Evolutionary conservation across 2,329 filamentous ascomycete genomes (phyloP), one percentile per base, ranked within the genome.

Genomic region (Cladosporium sp.): DNA sequence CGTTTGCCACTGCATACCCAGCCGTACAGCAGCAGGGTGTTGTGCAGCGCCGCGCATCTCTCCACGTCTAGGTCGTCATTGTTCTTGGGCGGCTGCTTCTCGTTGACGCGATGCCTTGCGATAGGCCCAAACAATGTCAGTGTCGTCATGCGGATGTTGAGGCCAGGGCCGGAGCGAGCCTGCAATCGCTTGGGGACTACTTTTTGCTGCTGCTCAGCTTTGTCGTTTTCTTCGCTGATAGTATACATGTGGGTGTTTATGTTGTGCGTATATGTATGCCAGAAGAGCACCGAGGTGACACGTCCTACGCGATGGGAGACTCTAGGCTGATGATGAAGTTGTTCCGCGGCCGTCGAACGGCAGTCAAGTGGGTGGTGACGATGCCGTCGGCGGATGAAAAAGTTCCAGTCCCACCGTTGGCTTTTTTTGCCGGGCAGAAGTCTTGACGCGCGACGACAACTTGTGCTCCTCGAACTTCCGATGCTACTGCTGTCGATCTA

Each of bases 11-110:
- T 62, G 43, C 58, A 61, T 17, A 65, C 56, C 64, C 64, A 66
- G 47, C 62, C 63, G 51, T 65, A 65, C n/a, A 65, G 56, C n/a
- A 61, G 52, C 17, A 66, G 53, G 9, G 61, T 63, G 52, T 66
- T 66, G 54, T 66, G 64, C 30, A 66, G 51, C 3, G 63, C 62
- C 15, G 63, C 63, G 52, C 63, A 65, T 41, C 64, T 59, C 15
- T 64, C 61, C 12, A 58, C 55, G 47, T 64, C 63, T 12, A 66
- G 50, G 24, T 64, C 61, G 24, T 55, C 53, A 15, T 53, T 52
- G 11, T 52, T 34, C 9, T 40, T 56, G 8, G 59, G 54, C 11
- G 63, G 62, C 20, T 56, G 54, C 24, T 56, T 55, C 4, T 54
- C 27, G 13, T 57, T 58, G n/a, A 66, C 61, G 30, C 63, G 54